phyloP scores from a whole-genome alignment of 306 rosid species.

The Sophora flavescens region DNA sequence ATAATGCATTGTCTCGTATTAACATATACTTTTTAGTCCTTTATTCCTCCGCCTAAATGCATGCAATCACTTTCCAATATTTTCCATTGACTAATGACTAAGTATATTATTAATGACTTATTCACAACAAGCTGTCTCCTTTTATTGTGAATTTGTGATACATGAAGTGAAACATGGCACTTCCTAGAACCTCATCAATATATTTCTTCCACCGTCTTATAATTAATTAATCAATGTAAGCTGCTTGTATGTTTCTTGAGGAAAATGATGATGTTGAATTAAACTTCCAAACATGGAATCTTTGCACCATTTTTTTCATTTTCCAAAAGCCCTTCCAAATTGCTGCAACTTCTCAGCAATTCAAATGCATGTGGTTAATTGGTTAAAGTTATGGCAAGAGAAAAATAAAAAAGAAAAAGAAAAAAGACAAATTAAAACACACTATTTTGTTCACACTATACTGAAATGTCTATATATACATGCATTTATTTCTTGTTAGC shows the following conservation, averaged over 20 bases:
- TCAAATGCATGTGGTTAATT: constrained; percentile 4
- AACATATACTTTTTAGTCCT: neutral
- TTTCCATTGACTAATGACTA: constrained; percentile 11
- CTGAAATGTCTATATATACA: constrained; percentile 33
- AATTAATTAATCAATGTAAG: neutral
- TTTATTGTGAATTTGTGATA: neutral
- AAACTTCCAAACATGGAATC: neutral
- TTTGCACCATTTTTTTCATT: neutral
- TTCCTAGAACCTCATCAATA: neutral
- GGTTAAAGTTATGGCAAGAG: neutral
- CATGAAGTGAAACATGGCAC: neutral
- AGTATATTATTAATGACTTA: neutral
- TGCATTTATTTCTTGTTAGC: neutral
- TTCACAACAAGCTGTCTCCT: constrained; percentile 1
- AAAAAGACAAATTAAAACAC: too few relatives aligned
- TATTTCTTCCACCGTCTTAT: too few relatives aligned
- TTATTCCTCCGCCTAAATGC: neutral
- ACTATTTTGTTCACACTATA: neutral
- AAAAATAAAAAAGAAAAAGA: neutral
- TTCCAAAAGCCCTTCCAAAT: neutral
- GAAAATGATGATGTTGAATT: constrained; percentile 3
- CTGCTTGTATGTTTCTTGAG: constrained; percentile 35
- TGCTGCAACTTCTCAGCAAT: constrained; percentile 42
- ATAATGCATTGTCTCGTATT: neutral
- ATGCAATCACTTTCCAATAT: neutral